Conservation (phyloP, 768 basidiomycete genomes). For the Boletus sp. region DNA sequence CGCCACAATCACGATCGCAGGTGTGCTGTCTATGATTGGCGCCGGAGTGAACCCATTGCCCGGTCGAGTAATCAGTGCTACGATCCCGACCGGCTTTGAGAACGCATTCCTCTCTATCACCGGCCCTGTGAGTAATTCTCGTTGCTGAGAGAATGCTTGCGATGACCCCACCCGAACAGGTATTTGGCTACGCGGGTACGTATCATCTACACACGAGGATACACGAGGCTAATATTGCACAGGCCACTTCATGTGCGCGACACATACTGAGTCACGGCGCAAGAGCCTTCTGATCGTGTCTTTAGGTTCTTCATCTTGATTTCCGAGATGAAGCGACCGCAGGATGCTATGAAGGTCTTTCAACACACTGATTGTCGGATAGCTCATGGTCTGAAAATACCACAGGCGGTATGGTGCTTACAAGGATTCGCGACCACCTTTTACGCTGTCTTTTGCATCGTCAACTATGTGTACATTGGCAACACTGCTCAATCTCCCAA, state of each 20-base stretch:
- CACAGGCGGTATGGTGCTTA: constrained; percentile 45
- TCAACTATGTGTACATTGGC: constrained; percentile 47
- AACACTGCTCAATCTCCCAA: constrained; percentile 20
- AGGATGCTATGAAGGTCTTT: constrained; percentile 54
- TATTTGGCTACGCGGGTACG: constrained; percentile 8
- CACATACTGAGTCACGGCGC: not conserved
- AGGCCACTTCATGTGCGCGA: constrained; percentile 51
- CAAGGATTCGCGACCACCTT: constrained; percentile 52
- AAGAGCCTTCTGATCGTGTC: not conserved
- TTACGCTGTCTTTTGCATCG: constrained; percentile 45
- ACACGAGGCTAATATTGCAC: not conserved
- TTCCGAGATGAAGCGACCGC: constrained; percentile 50
- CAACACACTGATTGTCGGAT: constrained; percentile 15
- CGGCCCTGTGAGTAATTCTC: not conserved
- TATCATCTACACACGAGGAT: not conserved
- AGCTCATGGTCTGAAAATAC: not conserved
- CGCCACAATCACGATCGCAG: constrained; percentile 41
- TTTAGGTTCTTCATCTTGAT: constrained; percentile 55
- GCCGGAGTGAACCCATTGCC: constrained; percentile 45
- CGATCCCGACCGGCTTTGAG: constrained; percentile 40
- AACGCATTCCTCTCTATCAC: constrained; percentile 18
- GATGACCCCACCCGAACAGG: not conserved
- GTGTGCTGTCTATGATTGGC: constrained; percentile 48
- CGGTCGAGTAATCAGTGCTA: constrained; percentile 26
- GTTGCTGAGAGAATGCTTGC: not conserved